Percentiles rank a stretch among this genome's conserved stretches.
Evolutionary conservation across 192 early-diverging fungal species (phyloP).

Genomic region (Mortierella claussenii): DNA sequence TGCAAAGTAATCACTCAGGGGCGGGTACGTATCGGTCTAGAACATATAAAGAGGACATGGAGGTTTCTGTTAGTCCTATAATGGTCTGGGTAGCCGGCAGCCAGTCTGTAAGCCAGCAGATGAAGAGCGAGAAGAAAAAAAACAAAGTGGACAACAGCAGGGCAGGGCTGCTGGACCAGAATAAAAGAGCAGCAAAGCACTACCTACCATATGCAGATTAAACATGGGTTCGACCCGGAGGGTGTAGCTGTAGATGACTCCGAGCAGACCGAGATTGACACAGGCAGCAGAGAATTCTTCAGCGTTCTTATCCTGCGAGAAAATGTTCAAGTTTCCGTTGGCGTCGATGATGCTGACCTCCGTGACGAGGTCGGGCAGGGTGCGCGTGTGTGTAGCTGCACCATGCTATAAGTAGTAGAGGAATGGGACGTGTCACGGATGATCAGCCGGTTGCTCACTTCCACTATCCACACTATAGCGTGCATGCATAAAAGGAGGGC

Average conservation of each 20-base stretch:
- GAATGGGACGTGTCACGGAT: too few species aligned
- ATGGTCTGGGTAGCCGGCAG: too few species aligned
- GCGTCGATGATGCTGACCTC: slow-evolving; percentile 42
- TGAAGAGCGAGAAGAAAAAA: background rate
- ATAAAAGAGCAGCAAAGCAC: too few species aligned
- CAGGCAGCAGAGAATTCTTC: slow-evolving; percentile 37
- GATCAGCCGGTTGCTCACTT: too few species aligned
- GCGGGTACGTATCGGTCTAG: slow-evolving; percentile 31
- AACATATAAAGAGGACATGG: background rate
- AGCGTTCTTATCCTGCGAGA: slow-evolving; percentile 19
- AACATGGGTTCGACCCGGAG: slow-evolving; percentile 52
- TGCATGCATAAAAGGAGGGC: too few species aligned
- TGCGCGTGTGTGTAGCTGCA: slow-evolving; percentile 24
- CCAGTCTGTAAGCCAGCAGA: too few species aligned
- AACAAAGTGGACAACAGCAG: background rate
- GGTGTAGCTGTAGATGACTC: slow-evolving; percentile 49
- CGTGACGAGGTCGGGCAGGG: slow-evolving; percentile 40
- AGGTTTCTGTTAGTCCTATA: too few species aligned
- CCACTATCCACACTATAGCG: too few species aligned
- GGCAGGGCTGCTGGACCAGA: too few species aligned
- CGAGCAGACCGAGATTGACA: slow-evolving; percentile 50
- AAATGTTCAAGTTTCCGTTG: slow-evolving; percentile 30
- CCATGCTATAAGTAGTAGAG: too few species aligned
- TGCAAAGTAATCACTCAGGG: slow-evolving; percentile 5
- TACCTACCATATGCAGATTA: slow-evolving; percentile 48